Base-by-base conservation (phyloP, 2,329 filamentous ascomycete species). In the Fusarium oxysporum region DNA sequence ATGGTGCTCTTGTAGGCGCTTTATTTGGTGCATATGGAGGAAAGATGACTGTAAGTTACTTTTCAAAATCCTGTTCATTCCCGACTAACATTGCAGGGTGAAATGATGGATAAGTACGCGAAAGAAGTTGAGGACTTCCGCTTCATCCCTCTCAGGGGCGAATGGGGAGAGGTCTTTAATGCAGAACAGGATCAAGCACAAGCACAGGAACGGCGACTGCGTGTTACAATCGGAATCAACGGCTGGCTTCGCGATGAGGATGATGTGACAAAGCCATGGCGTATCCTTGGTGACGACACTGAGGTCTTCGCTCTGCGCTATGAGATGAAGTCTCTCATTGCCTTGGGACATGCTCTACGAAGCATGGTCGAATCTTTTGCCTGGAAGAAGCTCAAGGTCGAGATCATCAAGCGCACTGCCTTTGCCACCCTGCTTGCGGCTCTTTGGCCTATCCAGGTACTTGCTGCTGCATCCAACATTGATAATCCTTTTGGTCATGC, bases 1-100 rank as follows among this genome's bases (percentile, higher is more conserved):
- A 95, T 63, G 90, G 93, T 1, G 93, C 96, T 2, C 85, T 98
- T 6, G 93, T 98, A 1, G 95, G 95, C 0, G 91, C 93, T 17
- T 84, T 98, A 0, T 98, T 98, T 78, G 95, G 95, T 2, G 95
- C 95, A 0, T 97, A 95, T 76, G 95, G 95, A 6, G 95, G 93
- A 1, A 91, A 92, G 76, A 91, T 91, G 89, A 91, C 88, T 47
- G 85, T 84, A 74, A 69, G 82, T 73, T 30, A 19, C 10, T 23
- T 14, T 17, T 21, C 7, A 7, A 5, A 30, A 32, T 1, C 7
- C 21, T 8, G 3, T 17, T 21, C 16, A n/a, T 19, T 8, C 9
- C 21, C 11, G 41, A 9, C 76, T 79, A 62, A 80, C 44, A 44
- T 6, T n/a, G 5, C 33, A 86, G 85, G 94, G 95, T 6, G 88